Evolutionary conservation across 148 eudicot species (phyloP).

Genomic region (Cornus controversa): DNA sequence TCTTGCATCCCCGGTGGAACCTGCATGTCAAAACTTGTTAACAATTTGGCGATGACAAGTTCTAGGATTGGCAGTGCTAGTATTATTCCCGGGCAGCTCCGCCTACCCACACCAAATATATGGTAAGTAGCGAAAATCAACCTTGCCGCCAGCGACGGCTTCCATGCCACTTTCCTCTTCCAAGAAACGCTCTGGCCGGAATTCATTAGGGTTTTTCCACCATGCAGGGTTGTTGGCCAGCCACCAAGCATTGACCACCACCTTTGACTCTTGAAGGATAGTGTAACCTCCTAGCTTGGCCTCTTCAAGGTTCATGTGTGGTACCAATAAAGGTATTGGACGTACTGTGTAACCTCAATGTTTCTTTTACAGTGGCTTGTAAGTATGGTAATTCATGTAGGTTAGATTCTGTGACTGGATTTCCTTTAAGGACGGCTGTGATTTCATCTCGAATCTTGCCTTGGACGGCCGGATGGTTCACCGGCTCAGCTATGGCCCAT

Average conservation of each 20-base stretch:
- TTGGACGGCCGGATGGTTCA: conserved; percentile 64
- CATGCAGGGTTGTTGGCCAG: conserved; percentile 61
- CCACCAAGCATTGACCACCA: conserved; percentile 83
- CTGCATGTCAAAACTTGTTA: conserved; percentile 45
- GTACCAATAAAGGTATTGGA: conserved; percentile 65
- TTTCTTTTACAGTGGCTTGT: conserved; percentile 63
- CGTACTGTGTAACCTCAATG: conserved; percentile 54
- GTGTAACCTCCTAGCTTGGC: conserved; percentile 59
- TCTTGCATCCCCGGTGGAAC: conserved; percentile 41
- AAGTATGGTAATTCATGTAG: conserved; percentile 51
- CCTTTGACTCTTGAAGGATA: conserved; percentile 61
- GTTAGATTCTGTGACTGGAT: conserved; percentile 45
- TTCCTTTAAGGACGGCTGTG: conserved; percentile 30
- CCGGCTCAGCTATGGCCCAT: conserved; percentile 76
- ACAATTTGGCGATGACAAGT: conserved; percentile 41
- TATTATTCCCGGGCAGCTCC: conserved; percentile 79
- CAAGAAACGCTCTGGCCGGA: conserved; percentile 69
- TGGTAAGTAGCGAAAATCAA: conserved; percentile 61
- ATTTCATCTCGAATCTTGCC: conserved; percentile 51
- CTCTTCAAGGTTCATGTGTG: conserved; percentile 74
- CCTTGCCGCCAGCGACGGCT: conserved; percentile 47
- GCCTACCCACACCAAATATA: conserved; percentile 76
- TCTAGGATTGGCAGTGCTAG: conserved; percentile 71
- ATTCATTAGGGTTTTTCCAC: conserved; percentile 56
- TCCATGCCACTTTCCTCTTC: conserved; percentile 47